Base-by-base conservation (phyloP, 192 early-diverging fungal genomes). In the Backusella westeae region DNA sequence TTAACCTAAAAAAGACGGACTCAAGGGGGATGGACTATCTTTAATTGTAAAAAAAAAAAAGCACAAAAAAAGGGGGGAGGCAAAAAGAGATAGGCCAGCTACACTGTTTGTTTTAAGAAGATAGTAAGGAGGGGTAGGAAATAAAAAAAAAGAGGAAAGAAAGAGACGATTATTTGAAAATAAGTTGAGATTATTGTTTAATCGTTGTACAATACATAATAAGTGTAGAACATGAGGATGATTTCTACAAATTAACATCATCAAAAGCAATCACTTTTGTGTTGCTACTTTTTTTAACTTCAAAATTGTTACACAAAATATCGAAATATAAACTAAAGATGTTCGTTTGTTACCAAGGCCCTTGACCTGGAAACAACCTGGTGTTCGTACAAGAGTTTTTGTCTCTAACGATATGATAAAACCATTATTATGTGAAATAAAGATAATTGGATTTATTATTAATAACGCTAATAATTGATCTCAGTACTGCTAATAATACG, bases 251-350 rank as follows among this genome's bases (percentile, higher is more conserved):
- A 59, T 59, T 59, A 59, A 59, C 53, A 59, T 26, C 9, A 63
- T 63, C 56, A 63, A 63, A 63, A 63, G 56, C 56, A 63, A 63
- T 63, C 56, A 29, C 29, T 63, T 63, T 63, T 63, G 56, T 63
- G 56, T 63, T 63, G 56, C 56, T 23, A 26, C 56, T 63, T 63
- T 63, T 63, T 63, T 63, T 63, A 63, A 63, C 56, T 63, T 63
- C 23, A 8, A 23, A 12, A 63, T 14, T 9, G 56, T 63, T 63
- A 63, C 56, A 63, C 56, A 14, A 63, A 56, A 29, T 63, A 26
- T 63, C 12, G 23, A 63, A 63, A 63, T 29, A 29, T 63, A 29
- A 29, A 14, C 56, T 63, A 63, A 63, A 29, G 23, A 14, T 12
- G 56, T 32, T 63, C 12, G 12, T 63, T 63, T 29, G 56, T 14